phyloP scores from a whole-genome alignment of 2,329 filamentous ascomycete species.

The Neonectria punicea region DNA sequence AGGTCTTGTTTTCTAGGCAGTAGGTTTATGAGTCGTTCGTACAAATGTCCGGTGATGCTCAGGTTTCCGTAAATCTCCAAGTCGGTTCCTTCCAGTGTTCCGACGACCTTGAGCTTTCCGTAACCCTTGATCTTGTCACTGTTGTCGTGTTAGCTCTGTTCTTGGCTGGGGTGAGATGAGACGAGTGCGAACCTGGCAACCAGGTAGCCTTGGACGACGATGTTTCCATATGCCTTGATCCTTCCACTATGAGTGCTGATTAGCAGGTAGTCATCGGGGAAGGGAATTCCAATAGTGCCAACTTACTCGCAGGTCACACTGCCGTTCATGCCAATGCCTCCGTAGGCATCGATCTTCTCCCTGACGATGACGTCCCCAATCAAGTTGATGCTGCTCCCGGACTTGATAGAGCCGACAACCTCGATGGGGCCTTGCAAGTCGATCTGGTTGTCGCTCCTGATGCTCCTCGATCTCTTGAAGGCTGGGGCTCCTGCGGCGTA shows the following conservation, averaged over 20 bases:
- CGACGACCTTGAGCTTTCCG: slow-evolving; percentile 57
- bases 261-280: rapidly evolving
- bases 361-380: slow-evolving; percentile 56
- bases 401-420: slow-evolving; percentile 58
- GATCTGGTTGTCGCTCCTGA: slow-evolving; percentile 55
- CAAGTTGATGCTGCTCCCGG: slow-evolving; percentile 56
- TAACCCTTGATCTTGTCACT: slow-evolving; percentile 59
- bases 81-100: slow-evolving; percentile 54
- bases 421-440: slow-evolving; percentile 57
- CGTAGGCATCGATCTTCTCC: slow-evolving; percentile 59
- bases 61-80: slow-evolving; percentile 61
- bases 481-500: slow-evolving; percentile 37
- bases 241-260: slow-evolving; percentile 47
- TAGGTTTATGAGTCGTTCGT: slow-evolving; percentile 24
- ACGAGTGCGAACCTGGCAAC: slow-evolving; percentile 48
- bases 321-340: slow-evolving; percentile 54
- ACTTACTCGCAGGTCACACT: slow-evolving; percentile 56
- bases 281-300: not conserved
- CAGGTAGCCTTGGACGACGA: slow-evolving; percentile 53
- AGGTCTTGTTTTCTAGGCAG: not conserved
- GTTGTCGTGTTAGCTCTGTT: slow-evolving; percentile 22
- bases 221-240: slow-evolving; percentile 60
- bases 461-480: slow-evolving; percentile 50
- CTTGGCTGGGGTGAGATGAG: slow-evolving; percentile 2
- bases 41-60: slow-evolving; percentile 58